phyloP scores from a whole-genome alignment of 805 yeast species.

The Brettanomyces custersianus region DNA sequence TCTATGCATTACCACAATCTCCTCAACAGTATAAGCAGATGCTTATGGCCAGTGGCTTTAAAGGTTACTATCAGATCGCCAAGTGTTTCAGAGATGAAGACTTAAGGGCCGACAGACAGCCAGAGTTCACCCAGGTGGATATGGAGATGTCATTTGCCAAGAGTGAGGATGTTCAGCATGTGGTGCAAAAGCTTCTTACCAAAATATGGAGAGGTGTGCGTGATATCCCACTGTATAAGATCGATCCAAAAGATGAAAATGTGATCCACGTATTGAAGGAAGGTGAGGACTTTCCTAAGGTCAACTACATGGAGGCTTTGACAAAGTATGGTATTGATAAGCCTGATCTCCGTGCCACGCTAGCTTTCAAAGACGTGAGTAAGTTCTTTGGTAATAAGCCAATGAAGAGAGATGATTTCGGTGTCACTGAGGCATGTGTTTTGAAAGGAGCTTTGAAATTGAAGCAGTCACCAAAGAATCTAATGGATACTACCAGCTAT shows the following conservation, averaged over 20 bases:
- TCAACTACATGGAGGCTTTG: constrained; percentile 65
- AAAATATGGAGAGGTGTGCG: constrained; percentile 47
- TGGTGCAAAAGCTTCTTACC: constrained; percentile 49
- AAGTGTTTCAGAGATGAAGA: constrained; percentile 96
- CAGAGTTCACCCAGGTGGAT: constrained; percentile 97
- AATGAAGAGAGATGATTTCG: constrained; percentile 36
- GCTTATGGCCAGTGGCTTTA: constrained; percentile 88
- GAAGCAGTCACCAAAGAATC: constrained; percentile 25
- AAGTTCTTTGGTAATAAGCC: constrained; percentile 25
- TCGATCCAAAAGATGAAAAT: constrained; percentile 22
- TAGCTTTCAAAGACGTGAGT: constrained; percentile 43
- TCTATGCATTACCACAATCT: constrained; percentile 92
- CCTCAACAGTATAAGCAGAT: constrained; percentile 97
- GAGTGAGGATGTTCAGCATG: constrained; percentile 55
- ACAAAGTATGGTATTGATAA: constrained; percentile 81
- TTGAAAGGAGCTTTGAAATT: constrained; percentile 36
- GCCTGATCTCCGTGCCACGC: constrained; percentile 72
- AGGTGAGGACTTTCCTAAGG: constrained; percentile 28
- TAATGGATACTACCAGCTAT: constrained; percentile 35
- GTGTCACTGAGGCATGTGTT: constrained; percentile 68
- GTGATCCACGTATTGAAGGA: constrained; percentile 20
- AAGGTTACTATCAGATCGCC: constrained; percentile 83
- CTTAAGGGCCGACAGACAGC: constrained; percentile 89
- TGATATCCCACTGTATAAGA: constrained; percentile 28
- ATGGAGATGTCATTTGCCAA: constrained; percentile 83